Evolutionary conservation across 2,329 filamentous ascomycete species (phyloP).

Genomic region (Aspergillus oerlinghausenensis): DNA sequence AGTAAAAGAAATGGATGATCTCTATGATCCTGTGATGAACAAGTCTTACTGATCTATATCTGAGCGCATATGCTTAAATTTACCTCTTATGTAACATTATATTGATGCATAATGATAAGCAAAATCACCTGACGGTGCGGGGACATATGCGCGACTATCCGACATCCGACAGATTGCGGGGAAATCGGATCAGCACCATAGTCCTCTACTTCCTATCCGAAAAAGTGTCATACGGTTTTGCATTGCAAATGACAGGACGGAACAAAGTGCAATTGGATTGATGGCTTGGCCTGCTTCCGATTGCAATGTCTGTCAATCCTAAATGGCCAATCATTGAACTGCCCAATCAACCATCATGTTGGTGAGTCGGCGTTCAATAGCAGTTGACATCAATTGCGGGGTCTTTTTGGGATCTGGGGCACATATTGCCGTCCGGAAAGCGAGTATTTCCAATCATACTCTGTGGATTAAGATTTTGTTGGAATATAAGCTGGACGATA

Average conservation of each 20-base stretch:
- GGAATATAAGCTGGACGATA: background rate
- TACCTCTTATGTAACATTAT: background rate
- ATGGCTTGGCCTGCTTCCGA: background rate
- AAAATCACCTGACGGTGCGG: background rate
- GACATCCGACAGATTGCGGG: conserved; percentile 16
- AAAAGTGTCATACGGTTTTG: conserved; percentile 1
- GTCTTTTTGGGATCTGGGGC: background rate
- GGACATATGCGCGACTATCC: background rate
- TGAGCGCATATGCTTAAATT: background rate
- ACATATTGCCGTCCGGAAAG: conserved; percentile 1
- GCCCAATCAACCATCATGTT: background rate
- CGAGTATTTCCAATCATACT: conserved; percentile 6
- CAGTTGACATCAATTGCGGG: background rate
- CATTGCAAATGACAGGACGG: conserved; percentile 7
- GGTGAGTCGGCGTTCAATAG: background rate
- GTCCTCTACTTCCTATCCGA: conserved; percentile 4
- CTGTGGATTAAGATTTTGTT: background rate
- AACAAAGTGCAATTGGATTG: background rate
- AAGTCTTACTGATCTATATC: background rate
- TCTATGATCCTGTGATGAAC: background rate
- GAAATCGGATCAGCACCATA: conserved; percentile 16
- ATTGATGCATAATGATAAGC: background rate
- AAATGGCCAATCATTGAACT: background rate
- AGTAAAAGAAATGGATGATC: background rate
- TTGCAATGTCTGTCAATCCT: background rate